phyloP scores from a whole-genome alignment of 768 basidiomycete genomes.

The Tulasnella sp. region DNA sequence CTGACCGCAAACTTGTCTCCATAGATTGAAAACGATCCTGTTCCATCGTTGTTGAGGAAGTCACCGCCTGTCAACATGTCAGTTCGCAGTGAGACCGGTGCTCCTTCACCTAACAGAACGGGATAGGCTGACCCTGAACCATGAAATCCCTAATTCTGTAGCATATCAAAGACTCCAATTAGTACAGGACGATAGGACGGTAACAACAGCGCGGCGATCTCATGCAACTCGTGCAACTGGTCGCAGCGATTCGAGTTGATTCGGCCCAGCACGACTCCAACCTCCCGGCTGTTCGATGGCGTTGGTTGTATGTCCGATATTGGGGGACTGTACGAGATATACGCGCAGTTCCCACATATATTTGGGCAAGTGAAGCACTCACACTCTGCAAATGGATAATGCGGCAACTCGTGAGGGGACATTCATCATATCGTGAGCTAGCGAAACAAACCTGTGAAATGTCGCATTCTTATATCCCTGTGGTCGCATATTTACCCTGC shows the following conservation, averaged over 20 bases:
- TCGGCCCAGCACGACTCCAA: no score
- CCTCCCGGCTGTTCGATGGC: no score
- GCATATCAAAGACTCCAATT: not conserved
- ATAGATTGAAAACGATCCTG: constrained; percentile 93
- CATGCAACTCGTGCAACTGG: no score
- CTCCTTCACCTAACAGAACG: not conserved
- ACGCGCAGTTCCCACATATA: no score
- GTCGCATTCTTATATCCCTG: constrained; percentile 88
- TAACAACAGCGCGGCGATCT: no score
- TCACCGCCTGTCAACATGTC: constrained; percentile 58
- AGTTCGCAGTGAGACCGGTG: not conserved
- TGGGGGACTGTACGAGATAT: no score
- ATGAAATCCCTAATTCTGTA: constrained; percentile 50
- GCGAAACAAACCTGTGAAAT: constrained; percentile 61
- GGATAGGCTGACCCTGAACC: constrained; percentile 65
- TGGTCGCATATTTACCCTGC: constrained; percentile 68
- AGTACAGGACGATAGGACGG: no score
- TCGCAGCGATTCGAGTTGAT: no score
- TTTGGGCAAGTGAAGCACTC: no score
- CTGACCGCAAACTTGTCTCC: constrained; percentile 84
- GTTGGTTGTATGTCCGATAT: no score
- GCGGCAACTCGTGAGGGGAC: not conserved
- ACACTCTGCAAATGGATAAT: constrained; percentile 19
- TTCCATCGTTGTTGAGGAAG: constrained; percentile 88
- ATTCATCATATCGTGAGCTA: not conserved